Base-by-base conservation (phyloP, 805 yeast species). In the Ogataea methylovora region DNA sequence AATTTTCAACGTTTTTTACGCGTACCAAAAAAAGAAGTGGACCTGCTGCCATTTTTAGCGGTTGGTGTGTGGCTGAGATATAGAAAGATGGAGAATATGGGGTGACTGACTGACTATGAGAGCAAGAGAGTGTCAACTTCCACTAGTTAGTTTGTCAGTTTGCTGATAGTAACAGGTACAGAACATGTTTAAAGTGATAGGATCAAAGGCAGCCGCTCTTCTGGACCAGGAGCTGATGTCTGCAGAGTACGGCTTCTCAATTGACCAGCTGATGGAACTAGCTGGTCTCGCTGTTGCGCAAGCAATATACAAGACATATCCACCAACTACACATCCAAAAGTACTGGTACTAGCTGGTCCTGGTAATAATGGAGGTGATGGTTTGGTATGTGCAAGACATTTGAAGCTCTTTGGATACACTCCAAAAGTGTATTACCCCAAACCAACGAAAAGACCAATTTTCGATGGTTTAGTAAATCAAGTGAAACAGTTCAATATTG, bases 361-460 rank as follows among this genome's bases (percentile, higher is more conserved):
- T 0, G 98, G 98, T 2, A 92, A 92, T 51, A 92, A 92, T 51
- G 90, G 95, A 2, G 98, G 97, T 2, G 98, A 92, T 59, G 98
- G 97, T 0, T 62, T 92, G 11, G 98, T 92, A 2, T 94, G 96
- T 20, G 95, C 97, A 2, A 69, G 98, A 28, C 98, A 92, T 54
- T 63, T 92, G 42, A 74, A 75, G 44, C 60, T 87, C 10, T 76
- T 92, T 67, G 92, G 92, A 2, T 85, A 78, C 53, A 60, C 63
- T 5, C 95, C 97, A 2, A 61, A 71, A 4, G 69, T 90, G 0
- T 87, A 71, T 55, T 88, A 87, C 50, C 97, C 97, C 3, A 84
- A 79, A 47, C 67, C 75, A 29, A 68, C 66, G 43, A 73, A 68
- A 31, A 63, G 41, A n/a, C 73, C 62, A 16, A 61, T 86, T 21